Conservation (phyloP, 1,139 yeast species). For the Yamadazyma sp. region DNA sequence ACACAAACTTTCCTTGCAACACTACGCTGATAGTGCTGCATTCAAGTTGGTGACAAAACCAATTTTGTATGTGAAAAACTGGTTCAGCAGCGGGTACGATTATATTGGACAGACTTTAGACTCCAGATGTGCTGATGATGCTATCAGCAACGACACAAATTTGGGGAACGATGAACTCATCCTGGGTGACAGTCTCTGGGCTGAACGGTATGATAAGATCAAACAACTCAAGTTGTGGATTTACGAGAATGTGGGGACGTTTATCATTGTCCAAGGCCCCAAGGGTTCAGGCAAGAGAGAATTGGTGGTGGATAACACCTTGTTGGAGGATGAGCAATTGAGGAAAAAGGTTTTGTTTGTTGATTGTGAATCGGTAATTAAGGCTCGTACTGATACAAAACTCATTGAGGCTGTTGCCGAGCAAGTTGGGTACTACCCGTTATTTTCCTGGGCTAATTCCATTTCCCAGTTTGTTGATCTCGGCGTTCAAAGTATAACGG, state of each 20-base stretch:
- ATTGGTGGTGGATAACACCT: constrained; percentile 69
- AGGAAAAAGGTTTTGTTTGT: constrained; percentile 62
- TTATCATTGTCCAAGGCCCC: constrained; percentile 88
- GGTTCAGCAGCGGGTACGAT: constrained; percentile 31
- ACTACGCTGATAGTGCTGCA: constrained; percentile 31
- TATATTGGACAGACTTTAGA: constrained; percentile 25
- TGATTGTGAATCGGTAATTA: constrained; percentile 76
- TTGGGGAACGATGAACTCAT: constrained; percentile 10
- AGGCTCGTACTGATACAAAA: constrained; percentile 70
- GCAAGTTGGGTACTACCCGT: constrained; percentile 88
- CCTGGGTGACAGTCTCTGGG: constrained; percentile 43
- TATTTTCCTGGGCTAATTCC: constrained; percentile 88
- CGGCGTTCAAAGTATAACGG: constrained; percentile 86
- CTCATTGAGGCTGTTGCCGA: constrained; percentile 68
- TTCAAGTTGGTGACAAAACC: constrained; percentile 31
- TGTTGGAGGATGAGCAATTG: constrained; percentile 41
- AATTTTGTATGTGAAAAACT: constrained; percentile 20
- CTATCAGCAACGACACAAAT: constrained; percentile 15
- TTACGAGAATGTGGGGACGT: constrained; percentile 77
- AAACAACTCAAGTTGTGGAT: constrained; percentile 76
- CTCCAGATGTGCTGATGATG: constrained; percentile 18
- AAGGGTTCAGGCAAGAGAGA: constrained; percentile 91
- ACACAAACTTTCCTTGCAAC: constrained; percentile 38
- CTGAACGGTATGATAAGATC: constrained; percentile 66
- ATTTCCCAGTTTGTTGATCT: constrained; percentile 79